Evolutionary conservation across 2,329 filamentous ascomycete genomes (phyloP), one percentile per base, ranked within the genome.

Genomic region (Colletotrichum tropicale): DNA sequence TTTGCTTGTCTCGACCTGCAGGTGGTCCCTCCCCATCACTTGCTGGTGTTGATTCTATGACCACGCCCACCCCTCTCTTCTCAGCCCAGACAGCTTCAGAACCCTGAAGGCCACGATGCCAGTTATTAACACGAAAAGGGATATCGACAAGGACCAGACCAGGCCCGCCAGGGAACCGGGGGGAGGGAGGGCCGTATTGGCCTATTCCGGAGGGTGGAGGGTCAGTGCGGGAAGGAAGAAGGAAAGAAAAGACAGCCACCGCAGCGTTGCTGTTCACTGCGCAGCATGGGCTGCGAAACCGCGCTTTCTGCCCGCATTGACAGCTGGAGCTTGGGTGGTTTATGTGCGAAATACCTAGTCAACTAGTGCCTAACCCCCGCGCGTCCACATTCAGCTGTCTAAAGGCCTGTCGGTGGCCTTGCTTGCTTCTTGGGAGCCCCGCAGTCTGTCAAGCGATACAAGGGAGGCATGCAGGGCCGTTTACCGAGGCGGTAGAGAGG

Each of bases 111-210:
- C 66, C 66, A 74, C 32, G 66, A 70, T 70, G 58, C 66, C 58
- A 48, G 66, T 10, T 21, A 38, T 72, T 48, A 48, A 67, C 55
- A 18, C n/a, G 69, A 72, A 26, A 30, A 32, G 26, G 28, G 16
- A 28, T 72, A 73, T 75, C 43, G 69, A 62, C 69, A 64, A 68
- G 69, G 69, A 43, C 38, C 30, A 58, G 55, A 36, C 56, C 66
- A 61, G 62, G 64, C 30, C 26, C 24, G 15, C 24, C 34, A 28
- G 26, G 56, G 55, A 34, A 75, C 62, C 32, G 24, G 73, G 73
- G 38, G 21, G 9, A 21, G 60, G 61, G 24, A 36, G 34, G 15
- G 36, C 16, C 12, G 30, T 56, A 18, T 38, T 68, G 16, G 36
- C 43, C 60, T 32, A 55, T 66, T 32, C 34, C 56, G 38, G 56